A percentile compares a stretch with the other conserved stretches of the same genome.
phyloP scores from a whole-genome alignment of 306 rosid genomes.

The Acacia melanoxylon region DNA sequence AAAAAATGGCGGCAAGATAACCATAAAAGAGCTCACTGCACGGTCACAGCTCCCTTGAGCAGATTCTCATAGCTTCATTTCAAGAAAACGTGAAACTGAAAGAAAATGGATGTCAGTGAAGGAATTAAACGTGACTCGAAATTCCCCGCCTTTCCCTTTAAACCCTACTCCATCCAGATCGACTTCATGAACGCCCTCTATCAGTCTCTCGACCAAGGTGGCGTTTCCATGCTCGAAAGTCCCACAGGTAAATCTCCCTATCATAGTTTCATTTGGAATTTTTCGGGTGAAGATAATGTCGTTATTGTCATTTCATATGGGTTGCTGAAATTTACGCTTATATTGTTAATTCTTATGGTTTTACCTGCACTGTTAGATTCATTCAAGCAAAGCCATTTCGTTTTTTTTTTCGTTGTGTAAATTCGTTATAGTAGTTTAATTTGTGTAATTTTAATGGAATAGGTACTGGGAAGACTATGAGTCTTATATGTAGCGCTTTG shows the following conservation, averaged over 20 bases:
- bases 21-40: background rate
- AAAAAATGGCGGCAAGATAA: background rate
- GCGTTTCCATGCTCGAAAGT: constrained; percentile 91
- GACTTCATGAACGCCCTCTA: constrained; percentile 89
- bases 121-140: constrained; percentile 29
- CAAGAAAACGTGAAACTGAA: background rate
- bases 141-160: constrained; percentile 75
- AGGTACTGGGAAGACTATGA: constrained; percentile 96
- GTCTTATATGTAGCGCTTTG: constrained; percentile 88
- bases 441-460: constrained; percentile 24
- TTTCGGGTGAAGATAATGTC: background rate
- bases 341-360: background rate
- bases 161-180: constrained; percentile 78
- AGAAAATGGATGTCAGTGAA: constrained; percentile 35
- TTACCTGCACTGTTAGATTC: no score
- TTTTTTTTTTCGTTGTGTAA: background rate
- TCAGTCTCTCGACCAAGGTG: constrained; percentile 67
- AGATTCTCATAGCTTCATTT: background rate
- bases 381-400: background rate
- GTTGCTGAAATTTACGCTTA: background rate
- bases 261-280: background rate
- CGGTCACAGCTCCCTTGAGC: no score
- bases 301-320: background rate
- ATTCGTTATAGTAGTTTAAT: background rate
- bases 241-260: constrained; percentile 61